Evolutionary conservation across 768 basidiomycete species (phyloP).

Genomic region (Lanmaoa rubissima): DNA sequence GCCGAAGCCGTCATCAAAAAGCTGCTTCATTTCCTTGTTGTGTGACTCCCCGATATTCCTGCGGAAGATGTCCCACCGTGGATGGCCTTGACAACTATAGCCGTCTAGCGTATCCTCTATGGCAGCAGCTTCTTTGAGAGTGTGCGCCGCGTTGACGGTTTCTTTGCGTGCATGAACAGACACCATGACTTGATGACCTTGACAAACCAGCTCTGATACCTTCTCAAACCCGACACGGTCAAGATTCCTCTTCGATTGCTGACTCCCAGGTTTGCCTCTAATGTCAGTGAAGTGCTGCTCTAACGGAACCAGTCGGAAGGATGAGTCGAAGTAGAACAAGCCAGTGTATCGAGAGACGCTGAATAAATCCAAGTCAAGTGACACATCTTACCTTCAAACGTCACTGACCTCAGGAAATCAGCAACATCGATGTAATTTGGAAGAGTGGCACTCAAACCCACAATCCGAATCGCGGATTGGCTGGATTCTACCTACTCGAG

Average conservation of each 20-base stretch:
- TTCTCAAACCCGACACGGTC: conserved; percentile 89
- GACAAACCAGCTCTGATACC: conserved; percentile 81
- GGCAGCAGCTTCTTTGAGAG: conserved; percentile 72
- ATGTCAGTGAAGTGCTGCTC: conserved; percentile 97
- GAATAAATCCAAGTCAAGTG: conserved; percentile 7
- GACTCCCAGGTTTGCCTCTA: conserved; percentile 80
- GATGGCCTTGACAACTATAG: conserved; percentile 81
- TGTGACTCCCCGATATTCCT: conserved; percentile 74
- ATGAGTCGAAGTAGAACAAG: conserved; percentile 96
- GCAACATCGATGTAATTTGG: conserved; percentile 98
- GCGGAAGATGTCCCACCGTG: conserved; percentile 73
- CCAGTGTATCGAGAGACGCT: conserved; percentile 87
- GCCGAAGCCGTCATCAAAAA: conserved; percentile 91
- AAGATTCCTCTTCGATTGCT: conserved; percentile 74
- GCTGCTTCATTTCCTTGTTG: conserved; percentile 95
- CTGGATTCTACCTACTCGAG: conserved; percentile 81
- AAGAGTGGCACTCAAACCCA: conserved; percentile 93
- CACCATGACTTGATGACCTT: conserved; percentile 98
- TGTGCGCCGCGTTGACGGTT: conserved; percentile 88
- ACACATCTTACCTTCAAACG: background rate
- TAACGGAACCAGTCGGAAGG: conserved; percentile 93
- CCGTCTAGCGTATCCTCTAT: conserved; percentile 70
- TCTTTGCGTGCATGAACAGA: conserved; percentile 99
- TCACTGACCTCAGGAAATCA: conserved; percentile 79
- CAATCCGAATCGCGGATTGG: conserved; percentile 93